Base-by-base conservation (phyloP, 1,284 basidiomycete species). In the Leccinum griseonigrum region DNA sequence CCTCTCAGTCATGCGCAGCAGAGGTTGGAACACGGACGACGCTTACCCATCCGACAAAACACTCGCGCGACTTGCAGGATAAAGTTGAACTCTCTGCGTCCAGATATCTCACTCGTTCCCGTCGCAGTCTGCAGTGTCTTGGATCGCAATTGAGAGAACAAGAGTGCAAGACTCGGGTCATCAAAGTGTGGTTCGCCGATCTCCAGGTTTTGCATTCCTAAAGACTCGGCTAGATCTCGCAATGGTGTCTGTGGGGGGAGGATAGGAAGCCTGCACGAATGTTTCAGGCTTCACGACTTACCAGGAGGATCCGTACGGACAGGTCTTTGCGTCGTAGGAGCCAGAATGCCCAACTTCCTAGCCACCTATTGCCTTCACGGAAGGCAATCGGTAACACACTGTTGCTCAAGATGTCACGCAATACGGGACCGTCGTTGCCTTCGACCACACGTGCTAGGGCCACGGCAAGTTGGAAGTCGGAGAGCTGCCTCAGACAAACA, bases 321-420 rank as follows among this genome's bases (percentile, higher is more conserved):
- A 97, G 73, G 75, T 98, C 95, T 55, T 92, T 82, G 36, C 93
- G 81, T 65, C 88, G 87, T 31, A 98, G 79, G 64, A 94, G 79
- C 94, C 95, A 97, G 74, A 98, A 95, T 3, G 92, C 93, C 97
- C 96, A 99, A 64, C 90, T 94, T n/a, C 87, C 92, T n/a, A 98
- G 79, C 91, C 93, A 98, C 38, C 97, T 83, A 74, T 98, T 95
- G 0, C 95, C 95, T 18, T 88, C 83, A 58, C 82, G 80, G 72
- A 98, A 93, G 0, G 95, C 95, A 22, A 85, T 81, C 0, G 96
- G 95, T 1, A 99, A 76, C 2, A 98, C 88, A 0, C 84, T 87
- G 54, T 83, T 83, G 18, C 82, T 84, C 38, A 98, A 76, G 26
- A 98, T 85, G 54, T 82, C 82, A 22, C 78, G 77, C 29, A 98